Evolutionary conservation across 139 green algal species (phyloP).

Genomic region (Chlorella vulgaris): DNA sequence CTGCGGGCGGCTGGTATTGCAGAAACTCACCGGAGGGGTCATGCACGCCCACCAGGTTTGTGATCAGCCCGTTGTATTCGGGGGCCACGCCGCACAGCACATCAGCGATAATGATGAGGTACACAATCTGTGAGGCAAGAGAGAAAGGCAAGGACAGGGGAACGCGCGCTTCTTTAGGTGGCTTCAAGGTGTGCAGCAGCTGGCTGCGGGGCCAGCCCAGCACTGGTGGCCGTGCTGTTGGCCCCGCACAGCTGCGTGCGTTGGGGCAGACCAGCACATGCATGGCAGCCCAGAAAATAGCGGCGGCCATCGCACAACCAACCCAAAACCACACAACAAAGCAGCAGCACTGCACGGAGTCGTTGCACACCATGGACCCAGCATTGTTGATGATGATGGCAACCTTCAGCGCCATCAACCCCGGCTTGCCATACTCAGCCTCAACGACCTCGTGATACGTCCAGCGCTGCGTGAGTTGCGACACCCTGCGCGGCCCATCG

Average conservation of each 20-base stretch:
- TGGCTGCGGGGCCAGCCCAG: too few species aligned
- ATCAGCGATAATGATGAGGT: slow-evolving; percentile 51
- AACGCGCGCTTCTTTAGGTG: neutral
- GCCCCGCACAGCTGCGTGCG: too few species aligned
- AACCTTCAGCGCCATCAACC: slow-evolving; percentile 3
- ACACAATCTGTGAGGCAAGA: slow-evolving; percentile 35
- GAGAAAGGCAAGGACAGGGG: neutral
- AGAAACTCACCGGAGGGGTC: slow-evolving; percentile 17
- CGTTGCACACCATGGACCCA: slow-evolving; percentile 29
- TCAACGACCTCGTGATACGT: slow-evolving; percentile 36
- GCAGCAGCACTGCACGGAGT: neutral
- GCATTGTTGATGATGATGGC: slow-evolving; percentile 49
- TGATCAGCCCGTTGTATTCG: slow-evolving; percentile 43
- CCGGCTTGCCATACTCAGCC: slow-evolving; percentile 21
- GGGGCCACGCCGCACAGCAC: slow-evolving; percentile 41
- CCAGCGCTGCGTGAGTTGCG: slow-evolving; percentile 15
- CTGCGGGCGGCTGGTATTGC: too few species aligned
- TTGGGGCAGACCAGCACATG: neutral
- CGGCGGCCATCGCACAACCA: too few species aligned
- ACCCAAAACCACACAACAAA: neutral
- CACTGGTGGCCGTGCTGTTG: too few species aligned
- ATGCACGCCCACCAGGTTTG: slow-evolving; percentile 41
- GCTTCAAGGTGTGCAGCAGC: too few species aligned
- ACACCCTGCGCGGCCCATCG: slow-evolving; percentile 12
- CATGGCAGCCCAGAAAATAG: neutral